Base-by-base conservation (phyloP, 2,329 filamentous ascomycete genomes). In the Ophiostoma pallidulum region DNA sequence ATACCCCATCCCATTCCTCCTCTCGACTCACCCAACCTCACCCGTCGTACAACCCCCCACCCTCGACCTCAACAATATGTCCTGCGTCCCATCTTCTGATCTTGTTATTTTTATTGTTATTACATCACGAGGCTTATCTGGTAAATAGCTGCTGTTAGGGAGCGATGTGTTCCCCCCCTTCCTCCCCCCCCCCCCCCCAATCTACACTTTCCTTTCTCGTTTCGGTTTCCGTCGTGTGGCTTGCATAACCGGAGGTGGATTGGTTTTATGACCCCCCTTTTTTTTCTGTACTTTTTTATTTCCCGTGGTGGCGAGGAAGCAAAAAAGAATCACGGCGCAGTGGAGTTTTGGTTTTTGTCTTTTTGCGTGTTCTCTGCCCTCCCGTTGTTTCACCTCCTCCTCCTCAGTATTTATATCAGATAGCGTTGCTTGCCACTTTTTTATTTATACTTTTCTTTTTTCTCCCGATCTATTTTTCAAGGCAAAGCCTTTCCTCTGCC, bases 171-270 rank as follows among this genome's bases (percentile, higher is more conserved):
- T 40, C 6, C 36, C n/a, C 33, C 19, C 14, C 36, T 31, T 14
- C 8, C 38, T 4, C 31, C 24, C 28, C 19, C 13, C n/a, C 12
- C 37, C 13, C 19, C 19, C 14, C 2, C n/a, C n/a, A n/a, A n/a
- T 47, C 8, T 35, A 14, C 26, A 22, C 26, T 24, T 19, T 12
- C 5, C 24, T 32, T 19, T 48, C n/a, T 29, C 16, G n/a, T 16
- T 35, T 43, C 18, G 10, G 18, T 40, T 35, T 13, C 16, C 22
- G 24, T 42, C 28, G 20, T 45, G 40, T 20, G 39, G 46, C 19
- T 28, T 49, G 47, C 47, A 49, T 49, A 41, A 41, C 41, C 40
- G 10, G 47, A 22, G 36, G 29, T 36, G 47, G 41, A 44, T 40
- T 28, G 40, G 41, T 43, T 41, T 38, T 18, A n/a, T n/a, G n/a